These are phyloP conservation scores for Lasiosphaeria ovina DNA, from an alignment of 495 filamentous ascomycete genomes.

Conservation along the genomic window DNA sequence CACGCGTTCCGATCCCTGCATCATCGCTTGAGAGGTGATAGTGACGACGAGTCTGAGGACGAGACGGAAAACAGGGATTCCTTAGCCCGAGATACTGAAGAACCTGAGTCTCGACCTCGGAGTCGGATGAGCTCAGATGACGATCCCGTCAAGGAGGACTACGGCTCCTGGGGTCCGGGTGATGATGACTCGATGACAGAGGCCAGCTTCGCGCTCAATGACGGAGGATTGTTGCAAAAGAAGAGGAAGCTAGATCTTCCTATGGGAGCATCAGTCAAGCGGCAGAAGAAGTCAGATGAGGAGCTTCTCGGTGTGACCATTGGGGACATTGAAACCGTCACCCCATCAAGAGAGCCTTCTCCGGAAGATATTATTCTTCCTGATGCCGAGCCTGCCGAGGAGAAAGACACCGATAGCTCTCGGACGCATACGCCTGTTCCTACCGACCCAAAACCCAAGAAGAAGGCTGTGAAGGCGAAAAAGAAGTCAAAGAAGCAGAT, in stretches of 20 bases:
- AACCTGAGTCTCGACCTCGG: slow-evolving; percentile 74
- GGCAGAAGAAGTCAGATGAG: slow-evolving; percentile 72
- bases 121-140: slow-evolving; percentile 74
- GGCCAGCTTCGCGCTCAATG: slow-evolving; percentile 48
- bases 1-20: slow-evolving; percentile 52
- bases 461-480: slow-evolving; percentile 52
- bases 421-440: slow-evolving; percentile 44
- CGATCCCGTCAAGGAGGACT: slow-evolving; percentile 64
- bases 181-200: slow-evolving; percentile 60
- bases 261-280: slow-evolving; percentile 62
- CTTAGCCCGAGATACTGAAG: slow-evolving; percentile 70
- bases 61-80: slow-evolving; percentile 49
- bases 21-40: slow-evolving; percentile 53
- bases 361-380: slow-evolving; percentile 40
- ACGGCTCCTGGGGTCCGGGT: slow-evolving; percentile 37
- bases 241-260: slow-evolving; percentile 70
- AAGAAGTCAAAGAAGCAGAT: slow-evolving; percentile 75
- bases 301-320: slow-evolving; percentile 67
- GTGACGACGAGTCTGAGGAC: slow-evolving; percentile 56
- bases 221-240: slow-evolving; percentile 45
- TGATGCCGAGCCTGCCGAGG: slow-evolving; percentile 34
- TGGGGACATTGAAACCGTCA: slow-evolving; percentile 50
- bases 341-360: slow-evolving; percentile 34
- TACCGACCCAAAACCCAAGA: slow-evolving; percentile 34
- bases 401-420: slow-evolving; percentile 41